Evolutionary conservation across 1,284 basidiomycete species (phyloP).

Genomic region (Puccinia horiana): DNA sequence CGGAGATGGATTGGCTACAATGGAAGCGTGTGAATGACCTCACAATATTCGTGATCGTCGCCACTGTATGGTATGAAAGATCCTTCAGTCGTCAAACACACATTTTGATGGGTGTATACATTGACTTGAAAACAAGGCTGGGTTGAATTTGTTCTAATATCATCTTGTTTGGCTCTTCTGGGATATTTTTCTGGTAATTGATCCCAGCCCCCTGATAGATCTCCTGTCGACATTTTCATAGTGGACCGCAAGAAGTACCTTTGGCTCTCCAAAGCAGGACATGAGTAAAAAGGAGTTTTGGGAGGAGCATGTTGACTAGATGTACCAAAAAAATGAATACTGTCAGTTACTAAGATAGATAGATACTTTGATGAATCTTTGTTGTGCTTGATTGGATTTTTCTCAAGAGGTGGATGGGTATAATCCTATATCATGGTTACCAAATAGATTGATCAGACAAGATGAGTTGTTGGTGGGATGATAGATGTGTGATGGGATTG

Average conservation of each 20-base stretch:
- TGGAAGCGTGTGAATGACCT: slow-evolving; percentile 65
- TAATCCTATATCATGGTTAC: slow-evolving; percentile 80
- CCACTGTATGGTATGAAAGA: slow-evolving; percentile 66
- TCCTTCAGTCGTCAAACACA: neutral
- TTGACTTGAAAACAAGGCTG: slow-evolving; percentile 70
- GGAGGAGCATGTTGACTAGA: slow-evolving; percentile 53
- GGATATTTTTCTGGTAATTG: slow-evolving; percentile 78
- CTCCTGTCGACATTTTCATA: slow-evolving; percentile 68
- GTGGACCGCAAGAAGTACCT: slow-evolving; percentile 70
- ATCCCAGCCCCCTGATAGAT: slow-evolving; percentile 73
- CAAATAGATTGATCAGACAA: slow-evolving; percentile 71
- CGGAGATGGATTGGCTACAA: slow-evolving; percentile 41
- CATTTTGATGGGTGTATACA: slow-evolving; percentile 6
- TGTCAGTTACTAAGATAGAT: too few relatives aligned
- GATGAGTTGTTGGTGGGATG: slow-evolving; percentile 61
- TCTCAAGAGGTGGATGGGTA: slow-evolving; percentile 52
- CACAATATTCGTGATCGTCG: slow-evolving; percentile 86
- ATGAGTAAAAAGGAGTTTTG: slow-evolving; percentile 73
- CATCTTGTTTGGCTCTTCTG: slow-evolving; percentile 71
- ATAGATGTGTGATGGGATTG: too few relatives aligned
- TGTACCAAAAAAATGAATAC: neutral
- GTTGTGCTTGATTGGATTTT: slow-evolving; percentile 39
- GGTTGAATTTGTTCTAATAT: slow-evolving; percentile 70
- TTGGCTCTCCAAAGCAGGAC: slow-evolving; percentile 77
- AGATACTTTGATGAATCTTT: slow-evolving; percentile 55